These are phyloP conservation scores for Sporothrix variecibatus DNA, from an alignment of 2,329 filamentous ascomycete genomes.

Conservation along the genomic window DNA sequence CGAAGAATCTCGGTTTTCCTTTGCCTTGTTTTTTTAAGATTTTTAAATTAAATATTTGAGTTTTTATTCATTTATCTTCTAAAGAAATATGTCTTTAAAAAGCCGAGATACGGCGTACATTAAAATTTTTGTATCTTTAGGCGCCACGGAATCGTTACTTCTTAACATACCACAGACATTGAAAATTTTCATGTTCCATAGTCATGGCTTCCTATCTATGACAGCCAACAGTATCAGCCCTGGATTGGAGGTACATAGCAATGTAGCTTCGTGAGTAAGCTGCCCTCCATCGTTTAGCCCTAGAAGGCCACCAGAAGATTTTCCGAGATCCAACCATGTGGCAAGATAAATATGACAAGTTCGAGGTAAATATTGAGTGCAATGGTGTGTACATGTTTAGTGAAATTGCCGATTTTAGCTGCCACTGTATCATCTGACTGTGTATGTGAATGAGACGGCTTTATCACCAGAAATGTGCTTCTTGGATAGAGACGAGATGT, in stretches of 20 bases:
- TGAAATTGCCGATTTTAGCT: neutral
- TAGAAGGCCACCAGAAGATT: neutral
- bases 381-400: neutral
- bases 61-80: too few relatives aligned
- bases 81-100: too few relatives aligned
- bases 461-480: neutral
- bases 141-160: too few relatives aligned
- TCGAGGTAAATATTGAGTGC: neutral
- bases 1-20: too few relatives aligned
- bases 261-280: neutral
- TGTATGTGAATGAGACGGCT: neutral
- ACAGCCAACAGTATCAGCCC: too few relatives aligned
- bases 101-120: too few relatives aligned
- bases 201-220: too few relatives aligned
- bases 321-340: neutral
- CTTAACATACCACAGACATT: too few relatives aligned
- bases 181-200: too few relatives aligned
- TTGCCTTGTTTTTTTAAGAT: too few relatives aligned
- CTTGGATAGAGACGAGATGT: neutral
- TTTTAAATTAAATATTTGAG: too few relatives aligned
- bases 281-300: neutral
- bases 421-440: neutral
- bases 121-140: too few relatives aligned
- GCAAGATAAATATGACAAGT: neutral
- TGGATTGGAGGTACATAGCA: neutral